Evolutionary conservation across 352 stramenopile genomes (phyloP), one percentile per base, ranked within the genome.

Genomic region (Globisporangium spinosum): DNA sequence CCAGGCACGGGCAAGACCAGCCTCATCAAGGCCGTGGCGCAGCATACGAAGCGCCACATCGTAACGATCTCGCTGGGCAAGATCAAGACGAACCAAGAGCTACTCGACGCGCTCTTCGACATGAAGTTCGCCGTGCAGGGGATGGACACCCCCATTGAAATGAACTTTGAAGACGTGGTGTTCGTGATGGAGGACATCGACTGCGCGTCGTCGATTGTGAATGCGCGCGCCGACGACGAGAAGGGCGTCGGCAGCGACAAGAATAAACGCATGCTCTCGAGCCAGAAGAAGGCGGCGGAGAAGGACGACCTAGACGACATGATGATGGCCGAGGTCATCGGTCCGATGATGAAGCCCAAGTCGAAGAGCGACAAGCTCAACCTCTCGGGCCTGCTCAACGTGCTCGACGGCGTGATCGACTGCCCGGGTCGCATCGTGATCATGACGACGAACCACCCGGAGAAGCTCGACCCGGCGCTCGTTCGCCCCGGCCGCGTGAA

Each of bases 371-470:
- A 89, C 73, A 83, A 92, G 76, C 75, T 97, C 23, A 95, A 43
- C 35, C 72, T 97, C 3, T 78, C 82, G 15, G 89, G 90, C 0
- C 70, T 98, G 54, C 71, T 98, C 0, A 97, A 98, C 49, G 90
- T 95, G 1, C 72, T 98, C 2, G 93, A 98, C 70, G 93, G 92
- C 7, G 84, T 98, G 7, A 90, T 97, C 27, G 90, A 98, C 67
- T 91, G 77, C n/a, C 86, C 88, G 13, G 90, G 86, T 0, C 83
- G 90, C 51, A 98, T 98, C 65, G 78, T 98, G 2, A 91, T 98
- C 74, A 97, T 97, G 85, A 97, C 93, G 20, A 96, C 89, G 22
- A 98, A 98, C 76, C 88, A 97, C 68, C 93, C 90, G 15, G 93
- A 98, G 73, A 93, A 90, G 62, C 80, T 98, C 17, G 93, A 98